phyloP scores from a whole-genome alignment of 2,329 filamentous ascomycete genomes.

The Phoma sp. region DNA sequence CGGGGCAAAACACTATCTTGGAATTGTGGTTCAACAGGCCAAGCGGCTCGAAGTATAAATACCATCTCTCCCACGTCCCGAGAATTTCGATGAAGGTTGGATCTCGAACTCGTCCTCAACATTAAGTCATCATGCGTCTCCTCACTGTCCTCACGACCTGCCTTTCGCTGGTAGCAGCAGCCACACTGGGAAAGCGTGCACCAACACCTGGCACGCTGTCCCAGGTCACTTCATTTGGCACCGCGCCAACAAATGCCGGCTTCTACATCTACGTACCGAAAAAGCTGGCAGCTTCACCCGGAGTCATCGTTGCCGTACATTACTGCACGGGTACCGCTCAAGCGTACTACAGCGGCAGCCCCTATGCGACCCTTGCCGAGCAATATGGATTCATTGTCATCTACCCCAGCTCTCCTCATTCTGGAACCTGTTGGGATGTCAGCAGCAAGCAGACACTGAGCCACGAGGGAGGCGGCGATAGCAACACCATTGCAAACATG shows the following conservation, averaged over 20 bases:
- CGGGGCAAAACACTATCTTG: slow-evolving; percentile 2
- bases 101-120: not conserved
- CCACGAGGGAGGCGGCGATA: slow-evolving; percentile 65
- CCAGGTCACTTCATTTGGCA: slow-evolving; percentile 52
- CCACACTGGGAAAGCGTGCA: slow-evolving; percentile 33
- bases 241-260: slow-evolving; percentile 56
- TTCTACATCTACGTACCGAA: slow-evolving; percentile 62
- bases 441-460: slow-evolving; percentile 61
- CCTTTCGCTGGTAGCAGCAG: slow-evolving; percentile 31
- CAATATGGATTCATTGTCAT: slow-evolving; percentile 66
- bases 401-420: slow-evolving; percentile 61
- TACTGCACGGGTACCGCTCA: slow-evolving; percentile 64
- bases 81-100: too few relatives aligned
- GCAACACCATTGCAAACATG: slow-evolving; percentile 65
- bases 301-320: slow-evolving; percentile 62
- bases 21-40: not conserved
- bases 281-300: slow-evolving; percentile 54
- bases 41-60: too few relatives aligned
- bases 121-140: slow-evolving; percentile 29
- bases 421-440: slow-evolving; percentile 66
- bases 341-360: slow-evolving; percentile 56
- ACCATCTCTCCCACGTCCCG: too few relatives aligned
- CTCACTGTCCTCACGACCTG: slow-evolving; percentile 26
- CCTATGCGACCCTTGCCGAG: slow-evolving; percentile 62
- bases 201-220: slow-evolving; percentile 39